Evolutionary conservation across 2,329 filamentous ascomycete species (phyloP).

Genomic region (Paecilomyces fulvus): DNA sequence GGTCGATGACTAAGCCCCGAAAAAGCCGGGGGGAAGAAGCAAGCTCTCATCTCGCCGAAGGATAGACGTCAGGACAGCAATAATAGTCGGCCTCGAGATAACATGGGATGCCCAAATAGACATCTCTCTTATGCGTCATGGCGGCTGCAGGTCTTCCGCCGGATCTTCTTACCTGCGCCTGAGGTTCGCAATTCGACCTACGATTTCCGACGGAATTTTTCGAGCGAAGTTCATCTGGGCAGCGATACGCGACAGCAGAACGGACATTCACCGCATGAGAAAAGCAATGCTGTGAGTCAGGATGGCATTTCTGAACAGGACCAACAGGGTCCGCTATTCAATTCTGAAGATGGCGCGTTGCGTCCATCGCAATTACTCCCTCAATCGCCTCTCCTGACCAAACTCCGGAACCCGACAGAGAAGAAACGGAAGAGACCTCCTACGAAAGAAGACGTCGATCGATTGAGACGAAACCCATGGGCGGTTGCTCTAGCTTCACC

Average conservation of each 20-base stretch:
- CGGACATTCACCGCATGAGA: not conserved
- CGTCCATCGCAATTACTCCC: constrained; percentile 26
- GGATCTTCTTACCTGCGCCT: constrained; percentile 9
- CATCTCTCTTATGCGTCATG: constrained; percentile 23
- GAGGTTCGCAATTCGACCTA: not conserved
- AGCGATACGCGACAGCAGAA: not conserved
- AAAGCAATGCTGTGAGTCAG: not conserved
- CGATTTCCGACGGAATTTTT: constrained; percentile 6
- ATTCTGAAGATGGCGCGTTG: not conserved
- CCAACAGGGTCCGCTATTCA: not conserved
- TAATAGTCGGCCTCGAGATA: not conserved
- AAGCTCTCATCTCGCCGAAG: not conserved
- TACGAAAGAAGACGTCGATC: constrained; percentile 15
- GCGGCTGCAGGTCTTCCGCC: constrained; percentile 20
- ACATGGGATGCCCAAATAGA: constrained; percentile 19
- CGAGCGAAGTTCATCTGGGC: constrained; percentile 5
- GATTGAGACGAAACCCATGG: constrained; percentile 32
- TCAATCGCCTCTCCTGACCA: constrained; percentile 26
- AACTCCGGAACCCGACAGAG: constrained; percentile 6
- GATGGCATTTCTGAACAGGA: not conserved
- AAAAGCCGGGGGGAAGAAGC: too few relatives aligned
- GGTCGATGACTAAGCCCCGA: too few relatives aligned
- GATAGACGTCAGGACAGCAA: not conserved
- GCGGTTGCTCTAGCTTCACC: constrained; percentile 31
- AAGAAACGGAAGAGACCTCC: constrained; percentile 18